Conservation (phyloP, 371 early-diverging fungal genomes). For the Parasitella parasitica region DNA sequence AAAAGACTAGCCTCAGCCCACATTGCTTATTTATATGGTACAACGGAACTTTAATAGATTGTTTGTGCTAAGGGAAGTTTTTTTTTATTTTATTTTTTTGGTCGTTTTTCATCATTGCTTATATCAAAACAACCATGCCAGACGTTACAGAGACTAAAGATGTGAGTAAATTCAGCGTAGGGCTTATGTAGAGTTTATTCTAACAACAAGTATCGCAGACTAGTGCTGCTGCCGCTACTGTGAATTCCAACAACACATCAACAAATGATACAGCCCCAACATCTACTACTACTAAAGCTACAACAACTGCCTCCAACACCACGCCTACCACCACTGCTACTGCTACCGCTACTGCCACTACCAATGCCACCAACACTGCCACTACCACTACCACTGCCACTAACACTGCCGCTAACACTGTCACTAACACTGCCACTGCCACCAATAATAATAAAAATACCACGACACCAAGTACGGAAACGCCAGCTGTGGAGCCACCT, state of each 20-base stretch:
- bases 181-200: neutral
- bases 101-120: neutral
- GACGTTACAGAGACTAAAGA: conserved; percentile 5
- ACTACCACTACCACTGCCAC: neutral
- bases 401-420: neutral
- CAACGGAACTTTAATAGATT: neutral
- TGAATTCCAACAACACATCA: neutral
- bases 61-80: neutral
- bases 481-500: conserved; percentile 32
- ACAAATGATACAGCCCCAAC: neutral
- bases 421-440: no score
- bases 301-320: no score
- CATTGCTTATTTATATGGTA: neutral
- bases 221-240: neutral
- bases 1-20: neutral
- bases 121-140: neutral
- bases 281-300: neutral
- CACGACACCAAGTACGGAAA: conserved; percentile 9
- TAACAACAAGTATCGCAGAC: neutral
- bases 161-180: neutral
- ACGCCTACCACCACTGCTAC: no score
- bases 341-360: neutral
- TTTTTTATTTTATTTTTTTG: neutral
- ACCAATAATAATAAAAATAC: neutral
- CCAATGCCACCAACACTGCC: neutral